Percentiles rank a stretch among this genome's conserved stretches.
These are phyloP conservation scores for Lippia alba DNA, from an alignment of 305 asterid genomes.

Conservation along the genomic window DNA sequence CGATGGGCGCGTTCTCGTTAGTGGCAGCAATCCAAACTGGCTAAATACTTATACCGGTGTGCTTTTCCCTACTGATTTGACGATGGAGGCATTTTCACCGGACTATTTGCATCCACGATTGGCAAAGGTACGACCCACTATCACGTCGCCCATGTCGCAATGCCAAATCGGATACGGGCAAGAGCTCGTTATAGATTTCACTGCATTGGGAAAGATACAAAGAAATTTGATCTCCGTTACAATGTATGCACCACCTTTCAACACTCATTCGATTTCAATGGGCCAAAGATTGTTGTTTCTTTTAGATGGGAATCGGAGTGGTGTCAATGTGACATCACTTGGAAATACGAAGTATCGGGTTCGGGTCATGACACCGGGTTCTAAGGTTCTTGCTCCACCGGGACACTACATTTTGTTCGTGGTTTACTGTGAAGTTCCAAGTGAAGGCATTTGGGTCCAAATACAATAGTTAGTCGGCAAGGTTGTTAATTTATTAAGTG, in stretches of 20 bases:
- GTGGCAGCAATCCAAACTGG: conserved; percentile 38
- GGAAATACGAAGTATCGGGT: conserved; percentile 21
- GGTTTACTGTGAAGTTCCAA: conserved; percentile 38
- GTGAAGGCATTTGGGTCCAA: conserved; percentile 43
- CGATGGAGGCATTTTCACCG: conserved; percentile 40
- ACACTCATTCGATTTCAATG: conserved; percentile 35
- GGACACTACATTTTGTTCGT: conserved; percentile 41
- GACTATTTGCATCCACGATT: conserved; percentile 20
- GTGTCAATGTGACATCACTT: neutral
- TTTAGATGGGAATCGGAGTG: neutral
- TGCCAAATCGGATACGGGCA: conserved; percentile 1
- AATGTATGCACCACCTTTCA: neutral
- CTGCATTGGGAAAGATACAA: neutral
- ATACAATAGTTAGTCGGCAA: conserved; percentile 8
- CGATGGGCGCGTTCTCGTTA: conserved; percentile 46
- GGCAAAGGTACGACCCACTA: neutral
- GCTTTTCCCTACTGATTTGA: conserved; percentile 35
- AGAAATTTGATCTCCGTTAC: conserved; percentile 1
- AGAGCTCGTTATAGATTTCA: conserved; percentile 12
- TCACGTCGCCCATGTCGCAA: conserved; percentile 17
- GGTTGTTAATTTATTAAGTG: no score
- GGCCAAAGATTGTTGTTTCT: conserved; percentile 32
- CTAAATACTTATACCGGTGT: conserved; percentile 26
- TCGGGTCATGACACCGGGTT: conserved; percentile 24
- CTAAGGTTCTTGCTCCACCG: conserved; percentile 32